phyloP scores from a whole-genome alignment of 2,329 filamentous ascomycete genomes.

The Botrytis hyacinthi region DNA sequence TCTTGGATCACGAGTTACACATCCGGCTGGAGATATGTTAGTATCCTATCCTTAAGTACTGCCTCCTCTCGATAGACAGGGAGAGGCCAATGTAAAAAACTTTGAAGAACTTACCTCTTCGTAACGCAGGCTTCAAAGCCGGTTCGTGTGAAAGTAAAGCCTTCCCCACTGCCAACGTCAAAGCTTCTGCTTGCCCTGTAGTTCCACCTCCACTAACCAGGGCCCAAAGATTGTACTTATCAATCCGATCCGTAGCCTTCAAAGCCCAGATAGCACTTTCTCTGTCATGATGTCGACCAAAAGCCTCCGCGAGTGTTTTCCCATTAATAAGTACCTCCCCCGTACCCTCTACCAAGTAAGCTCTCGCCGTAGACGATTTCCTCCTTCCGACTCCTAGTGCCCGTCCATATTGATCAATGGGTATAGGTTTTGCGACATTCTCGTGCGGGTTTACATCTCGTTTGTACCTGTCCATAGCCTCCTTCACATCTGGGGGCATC shows the following conservation, averaged over 20 bases:
- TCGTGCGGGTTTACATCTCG: constrained; percentile 70
- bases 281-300: constrained; percentile 86
- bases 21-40: constrained; percentile 66
- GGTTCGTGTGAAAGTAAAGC: constrained; percentile 90
- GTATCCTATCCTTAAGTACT: constrained; percentile 22
- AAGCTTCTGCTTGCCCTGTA: constrained; percentile 92
- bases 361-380: constrained; percentile 82
- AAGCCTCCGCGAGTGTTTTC: constrained; percentile 76
- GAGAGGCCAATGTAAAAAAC: neutral
- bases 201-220: constrained; percentile 81
- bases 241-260: constrained; percentile 74
- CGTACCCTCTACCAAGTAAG: constrained; percentile 87
- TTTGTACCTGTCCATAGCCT: constrained; percentile 67
- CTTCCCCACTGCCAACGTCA: constrained; percentile 86
- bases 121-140: constrained; percentile 78
- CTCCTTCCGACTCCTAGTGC: constrained; percentile 78
- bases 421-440: constrained; percentile 59
- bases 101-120: constrained; percentile 70
- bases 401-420: constrained; percentile 74
- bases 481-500: constrained; percentile 66
- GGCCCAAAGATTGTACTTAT: constrained; percentile 97
- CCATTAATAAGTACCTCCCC: constrained; percentile 90
- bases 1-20: constrained; percentile 85
- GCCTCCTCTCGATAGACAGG: constrained; percentile 13
- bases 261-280: constrained; percentile 93